These are phyloP conservation scores for Pichia californica DNA, from an alignment of 805 yeast genomes.

Conservation along the genomic window DNA sequence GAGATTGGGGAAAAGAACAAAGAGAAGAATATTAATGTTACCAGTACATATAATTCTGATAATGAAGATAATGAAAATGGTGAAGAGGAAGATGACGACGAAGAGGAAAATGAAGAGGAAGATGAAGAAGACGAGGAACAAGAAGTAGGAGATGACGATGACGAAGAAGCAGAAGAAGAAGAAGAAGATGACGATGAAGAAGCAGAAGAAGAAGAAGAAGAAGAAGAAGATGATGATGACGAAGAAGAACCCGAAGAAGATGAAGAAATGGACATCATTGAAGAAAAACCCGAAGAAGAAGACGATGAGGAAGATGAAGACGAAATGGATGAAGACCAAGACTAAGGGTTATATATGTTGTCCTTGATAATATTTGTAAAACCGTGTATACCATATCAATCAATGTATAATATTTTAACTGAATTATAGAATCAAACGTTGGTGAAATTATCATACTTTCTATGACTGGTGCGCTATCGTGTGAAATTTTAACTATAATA, in stretches of 20 bases:
- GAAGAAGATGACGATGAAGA: slow-evolving; percentile 7
- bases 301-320: not conserved
- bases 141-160: slow-evolving; percentile 7
- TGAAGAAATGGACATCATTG: not conserved
- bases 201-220: slow-evolving; percentile 7
- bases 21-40: no score
- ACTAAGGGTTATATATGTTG: no score
- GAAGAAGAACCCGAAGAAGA: slow-evolving; percentile 2
- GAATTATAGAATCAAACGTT: no score
- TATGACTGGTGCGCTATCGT: no score
- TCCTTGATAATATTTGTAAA: no score
- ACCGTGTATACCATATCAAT: no score
- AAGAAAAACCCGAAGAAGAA: slow-evolving; percentile 2
- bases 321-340: not conserved
- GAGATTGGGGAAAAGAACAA: no score
- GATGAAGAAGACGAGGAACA: slow-evolving; percentile 5
- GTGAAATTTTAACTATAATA: no score
- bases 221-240: slow-evolving; percentile 6
- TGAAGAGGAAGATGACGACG: not conserved
- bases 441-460: no score
- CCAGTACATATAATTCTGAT: no score
- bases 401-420: no score
- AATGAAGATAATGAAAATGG: not conserved
- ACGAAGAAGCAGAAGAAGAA: slow-evolving; percentile 4
- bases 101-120: slow-evolving; percentile 5